phyloP scores from a whole-genome alignment of 2,329 filamentous ascomycete genomes.

The Nothophoma quercina region DNA sequence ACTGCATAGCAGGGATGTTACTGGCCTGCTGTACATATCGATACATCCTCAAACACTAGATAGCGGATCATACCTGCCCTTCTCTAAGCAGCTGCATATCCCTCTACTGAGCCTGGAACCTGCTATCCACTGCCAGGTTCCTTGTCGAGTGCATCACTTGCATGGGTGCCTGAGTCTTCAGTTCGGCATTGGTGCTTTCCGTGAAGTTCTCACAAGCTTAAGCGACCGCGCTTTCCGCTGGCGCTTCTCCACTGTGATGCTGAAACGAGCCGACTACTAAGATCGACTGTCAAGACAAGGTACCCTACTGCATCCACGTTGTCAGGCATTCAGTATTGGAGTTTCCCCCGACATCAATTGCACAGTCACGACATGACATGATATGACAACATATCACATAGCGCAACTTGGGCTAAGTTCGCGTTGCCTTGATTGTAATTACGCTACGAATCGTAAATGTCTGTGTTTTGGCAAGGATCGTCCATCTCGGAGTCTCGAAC shows the following conservation, averaged over 20 bases:
- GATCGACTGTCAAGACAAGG: slow-evolving; percentile 3
- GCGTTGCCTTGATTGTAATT: neutral
- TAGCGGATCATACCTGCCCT: neutral
- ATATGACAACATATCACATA: no score
- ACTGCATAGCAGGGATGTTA: neutral
- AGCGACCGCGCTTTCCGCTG: slow-evolving; percentile 8
- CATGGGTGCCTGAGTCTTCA: neutral
- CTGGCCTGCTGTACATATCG: slow-evolving; percentile 1
- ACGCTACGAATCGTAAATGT: neutral
- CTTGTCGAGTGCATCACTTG: neutral
- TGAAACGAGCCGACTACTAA: slow-evolving; percentile 4
- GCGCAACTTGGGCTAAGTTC: neutral
- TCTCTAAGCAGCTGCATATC: neutral
- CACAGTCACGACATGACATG: neutral
- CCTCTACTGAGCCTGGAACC: neutral
- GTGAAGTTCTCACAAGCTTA: neutral
- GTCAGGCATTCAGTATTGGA: neutral
- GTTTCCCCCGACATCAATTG: neutral
- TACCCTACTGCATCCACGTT: neutral
- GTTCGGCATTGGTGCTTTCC: neutral
- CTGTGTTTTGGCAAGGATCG: neutral
- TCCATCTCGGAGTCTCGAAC: neutral
- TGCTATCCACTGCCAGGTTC: neutral
- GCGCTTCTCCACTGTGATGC: neutral
- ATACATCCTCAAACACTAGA: neutral